These are phyloP conservation scores for Cladophialophora psammophila DNA, from an alignment of 2,329 filamentous ascomycete genomes.

Conservation along the genomic window DNA sequence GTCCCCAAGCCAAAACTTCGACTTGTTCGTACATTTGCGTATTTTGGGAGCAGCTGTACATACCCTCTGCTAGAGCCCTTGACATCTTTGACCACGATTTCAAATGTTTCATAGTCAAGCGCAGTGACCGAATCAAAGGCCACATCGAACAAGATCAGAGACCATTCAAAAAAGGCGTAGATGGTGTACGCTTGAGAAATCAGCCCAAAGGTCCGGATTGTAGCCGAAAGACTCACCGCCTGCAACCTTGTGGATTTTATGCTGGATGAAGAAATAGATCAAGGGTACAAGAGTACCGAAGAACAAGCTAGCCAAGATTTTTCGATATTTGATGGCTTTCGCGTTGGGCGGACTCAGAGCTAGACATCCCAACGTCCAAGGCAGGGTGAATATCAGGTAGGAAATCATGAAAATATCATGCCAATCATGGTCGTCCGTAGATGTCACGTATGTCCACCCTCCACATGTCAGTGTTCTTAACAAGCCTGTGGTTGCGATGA, in stretches of 20 bases:
- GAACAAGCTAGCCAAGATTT: slow-evolving; percentile 81
- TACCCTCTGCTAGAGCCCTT: slow-evolving; percentile 97
- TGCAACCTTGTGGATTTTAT: slow-evolving; percentile 92
- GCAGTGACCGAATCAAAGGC: slow-evolving; percentile 95
- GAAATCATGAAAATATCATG: slow-evolving; percentile 99
- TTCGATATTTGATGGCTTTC: slow-evolving; percentile 84
- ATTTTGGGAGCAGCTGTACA: slow-evolving; percentile 93
- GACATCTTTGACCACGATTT: slow-evolving; percentile 85
- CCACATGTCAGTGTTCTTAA: slow-evolving; percentile 93
- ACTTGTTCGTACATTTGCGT: slow-evolving; percentile 66
- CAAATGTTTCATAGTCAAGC: slow-evolving; percentile 87
- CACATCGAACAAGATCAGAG: slow-evolving; percentile 91
- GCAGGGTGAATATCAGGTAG: slow-evolving; percentile 90
- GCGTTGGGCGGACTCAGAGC: slow-evolving; percentile 85
- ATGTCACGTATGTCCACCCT: slow-evolving; percentile 98
- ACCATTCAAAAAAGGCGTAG: slow-evolving; percentile 98
- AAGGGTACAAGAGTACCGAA: slow-evolving; percentile 90
- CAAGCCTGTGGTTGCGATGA: slow-evolving; percentile 79
- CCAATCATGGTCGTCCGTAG: slow-evolving; percentile 97
- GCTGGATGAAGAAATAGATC: slow-evolving; percentile 97
- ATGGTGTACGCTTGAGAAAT: slow-evolving; percentile 81
- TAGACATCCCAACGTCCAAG: slow-evolving; percentile 93
- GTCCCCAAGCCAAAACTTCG: slow-evolving; percentile 45
- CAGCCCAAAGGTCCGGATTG: slow-evolving; percentile 2
- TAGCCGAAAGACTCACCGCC: slow-evolving; percentile 71